Evolutionary conservation across 305 asterid species (phyloP), one percentile per base, ranked within the genome.

Genomic region (Fraxinus sp.): DNA sequence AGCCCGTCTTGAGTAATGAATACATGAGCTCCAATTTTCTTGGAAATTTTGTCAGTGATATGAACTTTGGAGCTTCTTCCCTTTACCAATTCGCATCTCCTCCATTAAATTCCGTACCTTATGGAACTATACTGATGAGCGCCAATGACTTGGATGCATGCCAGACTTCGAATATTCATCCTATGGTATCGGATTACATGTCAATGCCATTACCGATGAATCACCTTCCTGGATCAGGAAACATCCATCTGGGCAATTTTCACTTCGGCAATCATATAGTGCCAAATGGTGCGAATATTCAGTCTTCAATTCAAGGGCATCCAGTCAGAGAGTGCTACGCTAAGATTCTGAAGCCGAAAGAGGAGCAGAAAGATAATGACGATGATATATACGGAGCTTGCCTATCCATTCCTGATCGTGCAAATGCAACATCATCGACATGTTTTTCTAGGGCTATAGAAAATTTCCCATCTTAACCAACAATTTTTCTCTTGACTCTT

Each of bases 321-420:
- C 86, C 77, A 37, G 62, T 75, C 5, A 79, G 84, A 72, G 92
- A 89, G 39, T 73, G 80, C 55, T 86, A 86, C 20, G 10, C 66
- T 18, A 86, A 81, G 76, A 79, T 77, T 55, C 70, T 85, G 83
- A 90, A 77, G 37, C 93, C 90, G 20, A 90, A 92, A 84, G 91
- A 88, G 79, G 97, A 91, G 87, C 87, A 87, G 78, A 86, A 77
- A 82, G 92, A 87, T 75, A 85, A 81, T 18, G 80, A 83, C 77
- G 87, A 82, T 57, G 9, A 66, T 16, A 3, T 87, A 8, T 86
- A 80, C 66, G 89, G 82, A 36, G 46, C 83, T 52, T 80, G 86
- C 79, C 49, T 86, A 5, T 71, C 89, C 28, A 59, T 82, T 43
- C 84, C 82, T 0, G 81, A 87, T 85, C 87, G 46, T 86, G 81